Conservation (phyloP, 2,329 filamentous ascomycete genomes). For the Xylaria sp. region DNA sequence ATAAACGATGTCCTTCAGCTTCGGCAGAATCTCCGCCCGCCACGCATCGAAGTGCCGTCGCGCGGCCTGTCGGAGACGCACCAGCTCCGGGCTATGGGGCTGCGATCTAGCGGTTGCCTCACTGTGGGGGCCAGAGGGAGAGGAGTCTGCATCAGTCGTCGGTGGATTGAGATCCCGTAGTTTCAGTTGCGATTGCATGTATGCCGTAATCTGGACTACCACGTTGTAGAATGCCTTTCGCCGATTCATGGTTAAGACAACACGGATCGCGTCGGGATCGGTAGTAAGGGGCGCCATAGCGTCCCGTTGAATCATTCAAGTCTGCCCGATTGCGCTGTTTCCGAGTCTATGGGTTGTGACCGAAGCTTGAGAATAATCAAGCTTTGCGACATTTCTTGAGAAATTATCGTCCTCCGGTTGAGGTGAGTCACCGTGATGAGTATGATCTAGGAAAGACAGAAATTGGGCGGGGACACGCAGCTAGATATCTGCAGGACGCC, state of each 20-base stretch:
- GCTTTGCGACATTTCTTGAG: background rate
- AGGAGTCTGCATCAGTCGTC: slow-evolving; percentile 30
- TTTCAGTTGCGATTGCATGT: slow-evolving; percentile 64
- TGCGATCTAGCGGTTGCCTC: slow-evolving; percentile 19
- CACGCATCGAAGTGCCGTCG: slow-evolving; percentile 80
- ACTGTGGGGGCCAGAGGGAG: background rate
- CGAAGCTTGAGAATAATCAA: background rate
- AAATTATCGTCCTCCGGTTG: background rate
- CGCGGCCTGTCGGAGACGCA: slow-evolving; percentile 60
- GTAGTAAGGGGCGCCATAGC: slow-evolving; percentile 65
- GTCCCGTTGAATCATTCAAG: background rate
- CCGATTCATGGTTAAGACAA: slow-evolving; percentile 63
- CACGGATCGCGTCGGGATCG: slow-evolving; percentile 65
- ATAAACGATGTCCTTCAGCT: slow-evolving; percentile 74
- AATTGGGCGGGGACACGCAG: background rate
- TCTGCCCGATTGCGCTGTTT: background rate
- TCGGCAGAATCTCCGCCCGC: slow-evolving; percentile 74
- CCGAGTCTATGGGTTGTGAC: background rate
- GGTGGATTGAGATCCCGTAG: slow-evolving; percentile 45
- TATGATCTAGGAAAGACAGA: background rate
- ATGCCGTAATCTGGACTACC: slow-evolving; percentile 61
- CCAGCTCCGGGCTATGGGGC: slow-evolving; percentile 45
- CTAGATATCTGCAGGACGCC: background rate
- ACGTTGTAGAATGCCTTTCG: slow-evolving; percentile 63
- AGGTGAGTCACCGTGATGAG: background rate